Percentiles rank a stretch among this genome's conserved stretches.
phyloP scores from a whole-genome alignment of 2,329 filamentous ascomycete species.

The Neonectria punicea region DNA sequence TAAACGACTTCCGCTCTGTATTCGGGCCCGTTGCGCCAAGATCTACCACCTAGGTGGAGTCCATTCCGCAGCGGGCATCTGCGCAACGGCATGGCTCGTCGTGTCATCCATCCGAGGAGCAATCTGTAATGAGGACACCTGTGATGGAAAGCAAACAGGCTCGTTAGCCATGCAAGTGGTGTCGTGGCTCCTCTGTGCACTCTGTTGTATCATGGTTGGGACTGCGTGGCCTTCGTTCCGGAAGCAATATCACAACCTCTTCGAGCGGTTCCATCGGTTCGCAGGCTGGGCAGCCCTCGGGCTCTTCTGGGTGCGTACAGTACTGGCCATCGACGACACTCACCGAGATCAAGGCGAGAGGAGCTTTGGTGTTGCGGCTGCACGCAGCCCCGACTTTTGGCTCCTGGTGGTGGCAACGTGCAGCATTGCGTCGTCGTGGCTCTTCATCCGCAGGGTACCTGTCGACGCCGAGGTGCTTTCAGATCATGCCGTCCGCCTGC shows the following conservation, averaged over 20 bases:
- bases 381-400: slow-evolving; percentile 67
- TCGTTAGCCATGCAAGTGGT: slow-evolving; percentile 59
- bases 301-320: slow-evolving; percentile 72
- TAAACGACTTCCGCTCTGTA: slow-evolving; percentile 57
- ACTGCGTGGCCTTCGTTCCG: slow-evolving; percentile 74
- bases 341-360: slow-evolving; percentile 46
- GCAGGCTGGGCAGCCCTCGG: slow-evolving; percentile 74
- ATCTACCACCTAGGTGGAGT: slow-evolving; percentile 64
- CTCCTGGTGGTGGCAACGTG: slow-evolving; percentile 71
- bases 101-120: slow-evolving; percentile 54
- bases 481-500: slow-evolving; percentile 75
- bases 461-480: slow-evolving; percentile 77
- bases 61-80: slow-evolving; percentile 61
- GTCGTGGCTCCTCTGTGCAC: slow-evolving; percentile 65
- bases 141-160: slow-evolving; percentile 42
- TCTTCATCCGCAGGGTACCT: slow-evolving; percentile 73
- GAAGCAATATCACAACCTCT: slow-evolving; percentile 71
- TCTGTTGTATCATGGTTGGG: slow-evolving; percentile 69
- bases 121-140: slow-evolving; percentile 46
- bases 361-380: slow-evolving; percentile 50
- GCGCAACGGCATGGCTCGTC: slow-evolving; percentile 61
- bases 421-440: slow-evolving; percentile 78
- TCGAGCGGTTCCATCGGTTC: slow-evolving; percentile 78
- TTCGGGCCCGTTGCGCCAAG: slow-evolving; percentile 60
- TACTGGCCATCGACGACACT: slow-evolving; percentile 63